Base-by-base conservation (phyloP, 768 basidiomycete species). In the Leccinum imitatum region DNA sequence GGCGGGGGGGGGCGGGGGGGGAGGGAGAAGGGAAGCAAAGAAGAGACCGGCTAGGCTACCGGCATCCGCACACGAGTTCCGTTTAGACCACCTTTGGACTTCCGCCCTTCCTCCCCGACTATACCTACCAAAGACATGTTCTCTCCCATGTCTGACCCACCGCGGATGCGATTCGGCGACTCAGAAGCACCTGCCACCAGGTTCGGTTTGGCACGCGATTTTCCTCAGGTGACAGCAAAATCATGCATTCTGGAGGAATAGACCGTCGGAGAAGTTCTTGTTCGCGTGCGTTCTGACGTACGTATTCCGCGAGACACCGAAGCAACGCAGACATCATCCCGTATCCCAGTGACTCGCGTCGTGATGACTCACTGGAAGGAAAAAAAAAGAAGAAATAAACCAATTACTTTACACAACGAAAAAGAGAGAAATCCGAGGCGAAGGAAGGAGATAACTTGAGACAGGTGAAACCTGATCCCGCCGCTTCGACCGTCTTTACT, bases 401-500 rank as follows among this genome's bases (percentile, higher is more conserved):
- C 11, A 19, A 19, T 46, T 11, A 46, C 44, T 19, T 19, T 46
- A 46, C n/a, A 19, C 44, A 33, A 33, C 11, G 0, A 33, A 33
- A 46, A 46, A 19, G 1, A 11, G 52, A 13, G 8, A 47, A 48
- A 15, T 19, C n/a, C 25, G 58, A 59, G 41, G 33, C 11, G 46
- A 30, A 30, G 41, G 44, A 46, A 19, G 44, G 10, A 46, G 13
- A 19, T n/a, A 41, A 25, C 21, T 19, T 31, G 25, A 41, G 27
- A 46, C 44, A 58, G 17, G 13, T 54, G 62, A 63, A 53, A 63
- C 56, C 17, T 39, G 54, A 58, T 23, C 31, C 41, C 44, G 44
- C 41, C 44, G 44, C 58, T 58, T 27, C 23, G 30, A 46, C 4
- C 39, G 14, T 52, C 57, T 11, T 27, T 41, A 41, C 31, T 19